phyloP scores from a whole-genome alignment of 2,329 filamentous ascomycete genomes.

The Colletotrichum sansevieriae region DNA sequence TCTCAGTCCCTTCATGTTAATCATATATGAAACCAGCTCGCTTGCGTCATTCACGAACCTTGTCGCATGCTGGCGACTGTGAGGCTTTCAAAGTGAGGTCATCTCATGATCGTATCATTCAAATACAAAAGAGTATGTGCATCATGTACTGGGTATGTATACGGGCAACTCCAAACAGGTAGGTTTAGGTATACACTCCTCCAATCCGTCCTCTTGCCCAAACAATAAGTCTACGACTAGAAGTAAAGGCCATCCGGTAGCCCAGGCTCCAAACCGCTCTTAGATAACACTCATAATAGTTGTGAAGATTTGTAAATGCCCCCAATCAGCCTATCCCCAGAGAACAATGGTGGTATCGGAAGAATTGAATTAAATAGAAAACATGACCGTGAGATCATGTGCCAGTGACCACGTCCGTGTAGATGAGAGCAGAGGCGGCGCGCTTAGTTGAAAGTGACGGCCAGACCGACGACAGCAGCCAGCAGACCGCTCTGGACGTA shows the following conservation, averaged over 20 bases:
- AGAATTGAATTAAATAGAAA: slow-evolving; percentile 40
- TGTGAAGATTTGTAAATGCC: slow-evolving; percentile 31
- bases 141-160: slow-evolving; percentile 38
- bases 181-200: slow-evolving; percentile 40
- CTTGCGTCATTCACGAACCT: slow-evolving; percentile 3
- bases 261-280: slow-evolving; percentile 33
- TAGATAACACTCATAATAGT: slow-evolving; percentile 17
- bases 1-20: neutral
- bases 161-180: slow-evolving; percentile 27
- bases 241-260: slow-evolving; percentile 42
- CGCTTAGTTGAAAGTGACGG: slow-evolving; percentile 50
- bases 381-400: slow-evolving; percentile 21
- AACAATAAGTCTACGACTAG: slow-evolving; percentile 33
- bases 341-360: slow-evolving; percentile 44
- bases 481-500: slow-evolving; percentile 56
- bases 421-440: slow-evolving; percentile 44
- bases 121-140: slow-evolving; percentile 36
- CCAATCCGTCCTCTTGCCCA: slow-evolving; percentile 20
- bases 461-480: slow-evolving; percentile 55
- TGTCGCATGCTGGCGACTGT: slow-evolving; percentile 20
- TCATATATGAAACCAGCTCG: neutral
- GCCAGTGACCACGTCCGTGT: neutral
- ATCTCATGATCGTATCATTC: slow-evolving; percentile 40
- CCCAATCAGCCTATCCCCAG: slow-evolving; percentile 46
- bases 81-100: slow-evolving; percentile 26